Percentiles rank a stretch among this genome's conserved stretches.
phyloP scores from a whole-genome alignment of 2,329 filamentous ascomycete species.

The Pezicula carpinea region DNA sequence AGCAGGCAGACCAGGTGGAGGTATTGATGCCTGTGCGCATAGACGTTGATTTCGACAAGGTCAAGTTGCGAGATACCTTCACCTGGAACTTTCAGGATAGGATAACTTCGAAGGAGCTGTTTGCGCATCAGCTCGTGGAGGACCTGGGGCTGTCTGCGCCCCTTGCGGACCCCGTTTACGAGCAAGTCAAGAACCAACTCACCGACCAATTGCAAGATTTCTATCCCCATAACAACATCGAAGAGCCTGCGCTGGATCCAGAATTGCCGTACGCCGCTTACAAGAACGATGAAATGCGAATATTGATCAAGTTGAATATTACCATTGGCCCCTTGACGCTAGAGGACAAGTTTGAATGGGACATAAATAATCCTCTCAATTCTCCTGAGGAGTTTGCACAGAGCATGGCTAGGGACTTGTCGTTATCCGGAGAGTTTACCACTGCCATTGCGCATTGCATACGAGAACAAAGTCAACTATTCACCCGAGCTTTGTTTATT shows the following conservation, averaged over 20 bases:
- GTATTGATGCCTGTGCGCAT: conserved; percentile 87
- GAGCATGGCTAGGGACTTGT: conserved; percentile 84
- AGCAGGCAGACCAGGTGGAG: conserved; percentile 86
- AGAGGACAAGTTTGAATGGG: conserved; percentile 98
- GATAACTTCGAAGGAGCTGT: conserved; percentile 71
- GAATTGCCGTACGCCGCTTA: conserved; percentile 88
- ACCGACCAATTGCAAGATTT: conserved; percentile 89
- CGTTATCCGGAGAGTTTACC: conserved; percentile 89
- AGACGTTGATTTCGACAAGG: conserved; percentile 92
- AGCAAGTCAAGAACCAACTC: conserved; percentile 63
- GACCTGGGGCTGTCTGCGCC: conserved; percentile 79
- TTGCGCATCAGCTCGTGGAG: conserved; percentile 85
- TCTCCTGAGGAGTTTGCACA: conserved; percentile 91
- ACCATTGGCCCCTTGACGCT: conserved; percentile 93
- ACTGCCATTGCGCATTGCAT: conserved; percentile 98
- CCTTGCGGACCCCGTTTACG: conserved; percentile 57
- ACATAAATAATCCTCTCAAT: conserved; percentile 92
- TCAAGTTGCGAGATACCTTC: conserved; percentile 93
- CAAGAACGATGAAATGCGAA: conserved; percentile 98
- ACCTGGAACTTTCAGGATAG: conserved; percentile 98
- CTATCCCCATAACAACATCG: conserved; percentile 84
- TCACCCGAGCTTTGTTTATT: conserved; percentile 88
- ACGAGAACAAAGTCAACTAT: conserved; percentile 90
- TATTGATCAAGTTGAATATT: conserved; percentile 93
- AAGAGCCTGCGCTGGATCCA: conserved; percentile 86